Evolutionary conservation across 305 asterid genomes (phyloP).

Genomic region (Euphrasia arctica): DNA sequence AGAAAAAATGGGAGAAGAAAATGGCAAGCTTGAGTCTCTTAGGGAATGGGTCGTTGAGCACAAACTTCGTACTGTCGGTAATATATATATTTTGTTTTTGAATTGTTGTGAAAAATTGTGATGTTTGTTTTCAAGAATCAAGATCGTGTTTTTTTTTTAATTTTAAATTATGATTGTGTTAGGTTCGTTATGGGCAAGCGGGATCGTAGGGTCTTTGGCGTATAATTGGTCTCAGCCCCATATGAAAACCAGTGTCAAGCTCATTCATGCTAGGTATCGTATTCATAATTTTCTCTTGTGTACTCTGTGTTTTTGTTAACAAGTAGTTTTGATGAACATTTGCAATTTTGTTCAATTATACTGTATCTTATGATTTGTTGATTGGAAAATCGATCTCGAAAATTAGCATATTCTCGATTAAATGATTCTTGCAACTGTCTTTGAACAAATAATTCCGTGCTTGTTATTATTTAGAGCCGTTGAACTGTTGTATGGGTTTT

Average conservation of each 20-base stretch:
- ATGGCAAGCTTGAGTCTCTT: slow-evolving; percentile 47
- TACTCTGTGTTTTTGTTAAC: background rate
- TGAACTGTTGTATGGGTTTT: background rate
- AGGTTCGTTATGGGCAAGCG: slow-evolving; percentile 89
- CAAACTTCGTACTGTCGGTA: slow-evolving; percentile 88
- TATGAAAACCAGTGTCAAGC: slow-evolving; percentile 89
- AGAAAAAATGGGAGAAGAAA: slow-evolving; percentile 53
- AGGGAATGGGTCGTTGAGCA: slow-evolving; percentile 87
- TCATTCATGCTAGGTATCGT: slow-evolving; percentile 82
- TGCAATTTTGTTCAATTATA: background rate
- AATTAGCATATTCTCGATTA: too few species aligned
- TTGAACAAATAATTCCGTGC: background rate
- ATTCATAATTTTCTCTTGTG: background rate
- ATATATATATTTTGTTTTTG: background rate
- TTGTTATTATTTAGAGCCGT: background rate
- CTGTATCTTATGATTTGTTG: background rate
- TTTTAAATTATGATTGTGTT: background rate
- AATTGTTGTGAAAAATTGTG: background rate
- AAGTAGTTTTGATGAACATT: background rate
- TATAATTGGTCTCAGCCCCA: slow-evolving; percentile 94
- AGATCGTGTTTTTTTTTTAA: slow-evolving; percentile 21
- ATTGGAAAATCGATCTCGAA: too few species aligned
- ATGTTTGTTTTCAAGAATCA: slow-evolving; percentile 17
- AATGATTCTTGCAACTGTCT: too few species aligned
- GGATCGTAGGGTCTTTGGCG: slow-evolving; percentile 83